Conservation (phyloP, 75 land plant species). For the Cupressus sempervirens region DNA sequence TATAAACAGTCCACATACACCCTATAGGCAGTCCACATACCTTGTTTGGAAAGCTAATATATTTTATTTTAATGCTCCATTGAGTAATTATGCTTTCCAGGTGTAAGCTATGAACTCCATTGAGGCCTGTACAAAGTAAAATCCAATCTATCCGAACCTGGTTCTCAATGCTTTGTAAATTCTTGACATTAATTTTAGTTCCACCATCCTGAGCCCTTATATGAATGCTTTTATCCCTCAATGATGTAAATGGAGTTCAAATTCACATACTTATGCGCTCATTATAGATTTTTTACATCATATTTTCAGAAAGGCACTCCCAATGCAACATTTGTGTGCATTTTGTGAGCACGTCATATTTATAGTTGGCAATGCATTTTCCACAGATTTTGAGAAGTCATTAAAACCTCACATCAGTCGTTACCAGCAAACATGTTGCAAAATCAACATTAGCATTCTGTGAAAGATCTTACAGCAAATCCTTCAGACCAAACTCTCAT, state of each 20-base stretch:
- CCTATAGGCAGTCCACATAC: too few relatives aligned
- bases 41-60: not conserved
- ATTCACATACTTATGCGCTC: not conserved
- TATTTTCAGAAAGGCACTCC: not conserved
- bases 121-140: not conserved
- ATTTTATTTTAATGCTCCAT: not conserved
- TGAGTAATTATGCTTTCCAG: not conserved
- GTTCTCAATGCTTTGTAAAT: not conserved
- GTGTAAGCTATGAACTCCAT: not conserved
- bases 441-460: too few relatives aligned
- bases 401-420: not conserved
- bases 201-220: not conserved
- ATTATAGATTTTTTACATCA: not conserved
- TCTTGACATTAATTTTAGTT: not conserved
- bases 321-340: not conserved
- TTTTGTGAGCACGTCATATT: not conserved
- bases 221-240: not conserved
- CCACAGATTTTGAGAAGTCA: not conserved
- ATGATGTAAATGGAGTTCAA: not conserved
- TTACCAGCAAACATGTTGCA: too few relatives aligned
- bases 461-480: too few relatives aligned
- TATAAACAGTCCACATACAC: too few relatives aligned
- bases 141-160: not conserved
- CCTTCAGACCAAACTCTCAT: too few relatives aligned
- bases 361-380: not conserved